Evolutionary conservation across 306 rosid species (phyloP).

Genomic region (Parietaria judaica): DNA sequence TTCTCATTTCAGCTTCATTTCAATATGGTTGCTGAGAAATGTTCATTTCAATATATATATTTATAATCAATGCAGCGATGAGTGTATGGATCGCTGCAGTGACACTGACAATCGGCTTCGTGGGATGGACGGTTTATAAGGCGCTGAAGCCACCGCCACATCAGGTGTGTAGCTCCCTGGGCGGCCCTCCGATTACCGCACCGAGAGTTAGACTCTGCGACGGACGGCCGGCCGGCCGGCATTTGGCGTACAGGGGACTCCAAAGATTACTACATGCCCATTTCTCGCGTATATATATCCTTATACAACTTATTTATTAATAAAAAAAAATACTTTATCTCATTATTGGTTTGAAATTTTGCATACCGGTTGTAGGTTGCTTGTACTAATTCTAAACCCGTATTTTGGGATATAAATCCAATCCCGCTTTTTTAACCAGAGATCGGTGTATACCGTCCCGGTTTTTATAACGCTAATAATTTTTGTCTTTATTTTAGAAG

Average conservation of each 20-base stretch:
- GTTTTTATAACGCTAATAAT: too few species aligned
- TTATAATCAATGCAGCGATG: slow-evolving; percentile 35
- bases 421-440: slow-evolving; percentile 29
- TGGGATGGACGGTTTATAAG: slow-evolving; percentile 41
- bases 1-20: too few species aligned
- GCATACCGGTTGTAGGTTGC: neutral
- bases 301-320: neutral
- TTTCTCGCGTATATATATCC: slow-evolving; percentile 46
- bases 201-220: slow-evolving; percentile 58
- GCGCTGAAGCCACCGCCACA: slow-evolving; percentile 57
- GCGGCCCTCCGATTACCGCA: slow-evolving; percentile 59
- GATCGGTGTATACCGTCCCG: too few species aligned
- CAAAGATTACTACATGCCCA: slow-evolving; percentile 41
- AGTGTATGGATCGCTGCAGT: slow-evolving; percentile 30
- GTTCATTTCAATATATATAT: too few species aligned
- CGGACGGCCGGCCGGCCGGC: slow-evolving; percentile 64
- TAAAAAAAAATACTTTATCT: neutral
- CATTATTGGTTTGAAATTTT: neutral
- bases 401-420: too few species aligned
- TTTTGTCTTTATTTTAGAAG: too few species aligned
- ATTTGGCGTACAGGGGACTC: slow-evolving; percentile 70
- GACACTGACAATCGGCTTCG: slow-evolving; percentile 42
- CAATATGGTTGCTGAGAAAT: too few species aligned
- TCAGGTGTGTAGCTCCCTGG: slow-evolving; percentile 47
- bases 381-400: neutral